These are phyloP conservation scores for Rhizoclosmatium hyalinum DNA, from an alignment of 371 early-diverging fungal species.

Conservation along the genomic window DNA sequence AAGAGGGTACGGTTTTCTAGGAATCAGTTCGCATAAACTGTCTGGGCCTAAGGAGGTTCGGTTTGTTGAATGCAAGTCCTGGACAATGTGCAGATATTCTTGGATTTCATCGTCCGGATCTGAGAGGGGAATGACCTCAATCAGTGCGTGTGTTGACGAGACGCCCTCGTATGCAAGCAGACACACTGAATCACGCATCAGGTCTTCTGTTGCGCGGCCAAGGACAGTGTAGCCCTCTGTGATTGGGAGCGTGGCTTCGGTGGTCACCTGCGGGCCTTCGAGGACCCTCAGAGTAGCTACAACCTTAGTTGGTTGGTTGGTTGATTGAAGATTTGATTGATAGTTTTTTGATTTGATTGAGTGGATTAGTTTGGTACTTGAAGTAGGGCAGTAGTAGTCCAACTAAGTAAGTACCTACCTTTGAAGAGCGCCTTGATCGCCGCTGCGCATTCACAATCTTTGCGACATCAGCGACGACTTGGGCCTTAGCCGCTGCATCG, in stretches of 20 bases:
- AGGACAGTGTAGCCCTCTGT: neutral
- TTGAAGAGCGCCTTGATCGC: neutral
- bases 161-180: neutral
- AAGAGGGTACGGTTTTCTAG: constrained; percentile 43
- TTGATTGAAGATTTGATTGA: neutral
- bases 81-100: constrained; percentile 44
- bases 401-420: neutral
- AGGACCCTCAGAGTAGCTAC: neutral
- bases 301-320: neutral
- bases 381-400: neutral
- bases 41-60: constrained; percentile 36
- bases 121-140: constrained; percentile 1
- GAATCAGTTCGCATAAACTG: constrained; percentile 19
- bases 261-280: neutral
- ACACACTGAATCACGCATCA: neutral
- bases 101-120: neutral
- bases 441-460: neutral
- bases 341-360: neutral
- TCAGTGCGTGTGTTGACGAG: constrained; percentile 8
- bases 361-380: neutral
- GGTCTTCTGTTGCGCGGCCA: neutral
- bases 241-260: neutral
- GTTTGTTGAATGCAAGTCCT: constrained; percentile 52
- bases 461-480: neutral
- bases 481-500: neutral